phyloP scores from a whole-genome alignment of 2,329 filamentous ascomycete genomes.

The Pseudogymnoascus sp. region DNA sequence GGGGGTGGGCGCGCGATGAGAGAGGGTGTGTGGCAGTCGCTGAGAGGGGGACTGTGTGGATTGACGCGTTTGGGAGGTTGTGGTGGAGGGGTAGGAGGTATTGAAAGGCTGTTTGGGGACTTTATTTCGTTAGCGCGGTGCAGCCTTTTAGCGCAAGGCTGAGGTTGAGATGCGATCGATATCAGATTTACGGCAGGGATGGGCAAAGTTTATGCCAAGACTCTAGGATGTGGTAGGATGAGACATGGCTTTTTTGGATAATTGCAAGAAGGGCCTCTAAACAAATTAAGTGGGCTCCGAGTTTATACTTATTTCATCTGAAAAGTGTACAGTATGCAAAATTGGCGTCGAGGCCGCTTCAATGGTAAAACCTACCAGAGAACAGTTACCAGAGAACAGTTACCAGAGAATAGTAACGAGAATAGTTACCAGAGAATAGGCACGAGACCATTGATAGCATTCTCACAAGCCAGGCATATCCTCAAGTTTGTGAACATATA shows the following conservation, averaged over 20 bases:
- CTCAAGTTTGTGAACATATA: background rate
- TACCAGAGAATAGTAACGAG: background rate
- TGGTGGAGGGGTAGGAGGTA: background rate
- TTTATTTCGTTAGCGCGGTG: conserved; percentile 5
- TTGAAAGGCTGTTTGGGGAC: background rate
- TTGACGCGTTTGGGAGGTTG: background rate
- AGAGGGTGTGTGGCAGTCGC: background rate
- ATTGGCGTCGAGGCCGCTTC: background rate
- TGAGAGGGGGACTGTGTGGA: background rate
- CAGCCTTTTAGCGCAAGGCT: conserved; percentile 6
- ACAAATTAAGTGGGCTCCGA: background rate
- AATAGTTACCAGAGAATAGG: no score
- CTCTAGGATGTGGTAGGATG: background rate
- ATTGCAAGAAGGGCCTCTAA: background rate
- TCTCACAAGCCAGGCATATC: background rate
- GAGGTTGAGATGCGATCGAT: background rate
- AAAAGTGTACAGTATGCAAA: background rate
- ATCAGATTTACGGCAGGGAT: background rate
- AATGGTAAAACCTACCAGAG: background rate
- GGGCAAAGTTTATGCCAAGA: background rate
- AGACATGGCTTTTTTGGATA: no score
- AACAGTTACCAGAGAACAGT: no score
- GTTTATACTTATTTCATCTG: background rate
- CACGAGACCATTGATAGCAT: background rate
- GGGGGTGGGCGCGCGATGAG: background rate